phyloP scores from a whole-genome alignment of 208 protist genomes.

The Trypanosoma scelopori region DNA sequence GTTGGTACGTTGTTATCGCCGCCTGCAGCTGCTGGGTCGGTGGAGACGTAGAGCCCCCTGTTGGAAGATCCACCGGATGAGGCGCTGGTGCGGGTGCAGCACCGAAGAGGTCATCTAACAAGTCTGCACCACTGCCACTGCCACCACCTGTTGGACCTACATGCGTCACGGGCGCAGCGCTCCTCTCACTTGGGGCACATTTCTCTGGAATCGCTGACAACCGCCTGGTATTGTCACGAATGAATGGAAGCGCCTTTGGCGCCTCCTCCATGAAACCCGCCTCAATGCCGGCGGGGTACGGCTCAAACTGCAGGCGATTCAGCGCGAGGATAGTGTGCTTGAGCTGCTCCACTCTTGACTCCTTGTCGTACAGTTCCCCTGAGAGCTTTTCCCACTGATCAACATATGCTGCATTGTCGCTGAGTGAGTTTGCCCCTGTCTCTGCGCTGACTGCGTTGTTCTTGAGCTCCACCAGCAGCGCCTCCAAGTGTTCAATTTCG shows the following conservation, averaged over 20 bases:
- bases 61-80: neutral
- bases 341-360: conserved; percentile 65
- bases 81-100: conserved; percentile 19
- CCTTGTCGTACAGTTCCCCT: conserved; percentile 73
- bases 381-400: conserved; percentile 81
- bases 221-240: conserved; percentile 67
- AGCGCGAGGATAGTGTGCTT: conserved; percentile 64
- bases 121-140: conserved; percentile 25
- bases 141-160: neutral
- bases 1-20: conserved; percentile 17
- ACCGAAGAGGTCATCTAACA: conserved; percentile 86
- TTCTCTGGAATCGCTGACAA: conserved; percentile 30
- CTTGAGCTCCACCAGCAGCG: conserved; percentile 47
- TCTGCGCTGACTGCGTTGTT: conserved; percentile 15
- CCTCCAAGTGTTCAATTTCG: conserved; percentile 65
- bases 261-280: conserved; percentile 66
- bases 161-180: neutral
- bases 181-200: neutral
- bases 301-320: conserved; percentile 83
- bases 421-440: conserved; percentile 8
- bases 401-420: conserved; percentile 40
- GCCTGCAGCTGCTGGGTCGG: neutral
- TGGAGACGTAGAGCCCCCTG: neutral
- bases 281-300: conserved; percentile 77
- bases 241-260: conserved; percentile 78